These are phyloP conservation scores for Aspergillus eucalypticola DNA, from an alignment of 2,329 filamentous ascomycete species.

Conservation along the genomic window DNA sequence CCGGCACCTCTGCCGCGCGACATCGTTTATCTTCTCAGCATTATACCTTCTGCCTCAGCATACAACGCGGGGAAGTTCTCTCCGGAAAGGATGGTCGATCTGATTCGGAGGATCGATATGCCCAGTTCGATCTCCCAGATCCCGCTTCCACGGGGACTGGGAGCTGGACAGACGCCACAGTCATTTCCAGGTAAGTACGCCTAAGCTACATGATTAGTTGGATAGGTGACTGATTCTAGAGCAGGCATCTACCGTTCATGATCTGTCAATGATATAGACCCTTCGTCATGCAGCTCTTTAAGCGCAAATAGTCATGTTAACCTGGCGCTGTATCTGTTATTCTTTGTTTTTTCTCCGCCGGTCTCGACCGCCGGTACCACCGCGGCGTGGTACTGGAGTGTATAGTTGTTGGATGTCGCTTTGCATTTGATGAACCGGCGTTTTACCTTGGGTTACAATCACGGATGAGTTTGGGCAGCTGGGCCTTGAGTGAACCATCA, in stretches of 20 bases:
- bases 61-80: slow-evolving; percentile 73
- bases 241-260: slow-evolving; percentile 19
- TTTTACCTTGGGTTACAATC: slow-evolving; percentile 12
- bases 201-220: background rate
- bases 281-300: background rate
- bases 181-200: slow-evolving; percentile 36
- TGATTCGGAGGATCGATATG: slow-evolving; percentile 69
- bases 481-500: background rate
- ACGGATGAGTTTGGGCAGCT: background rate
- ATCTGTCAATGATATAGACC: slow-evolving; percentile 12
- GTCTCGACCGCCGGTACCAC: slow-evolving; percentile 3
- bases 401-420: slow-evolving; percentile 17
- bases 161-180: slow-evolving; percentile 28
- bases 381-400: slow-evolving; percentile 14
- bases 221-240: slow-evolving; percentile 5
- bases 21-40: slow-evolving; percentile 63
- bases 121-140: slow-evolving; percentile 54
- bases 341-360: background rate
- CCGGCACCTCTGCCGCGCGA: slow-evolving; percentile 72
- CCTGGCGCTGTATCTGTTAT: slow-evolving; percentile 4
- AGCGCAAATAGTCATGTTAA: background rate
- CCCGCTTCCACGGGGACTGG: slow-evolving; percentile 36
- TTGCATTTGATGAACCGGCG: slow-evolving; percentile 26
- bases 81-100: slow-evolving; percentile 67
- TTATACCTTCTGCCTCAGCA: slow-evolving; percentile 70